These are phyloP conservation scores for Candolleomyces eurysporus DNA, from an alignment of 768 basidiomycete genomes.

Conservation along the genomic window DNA sequence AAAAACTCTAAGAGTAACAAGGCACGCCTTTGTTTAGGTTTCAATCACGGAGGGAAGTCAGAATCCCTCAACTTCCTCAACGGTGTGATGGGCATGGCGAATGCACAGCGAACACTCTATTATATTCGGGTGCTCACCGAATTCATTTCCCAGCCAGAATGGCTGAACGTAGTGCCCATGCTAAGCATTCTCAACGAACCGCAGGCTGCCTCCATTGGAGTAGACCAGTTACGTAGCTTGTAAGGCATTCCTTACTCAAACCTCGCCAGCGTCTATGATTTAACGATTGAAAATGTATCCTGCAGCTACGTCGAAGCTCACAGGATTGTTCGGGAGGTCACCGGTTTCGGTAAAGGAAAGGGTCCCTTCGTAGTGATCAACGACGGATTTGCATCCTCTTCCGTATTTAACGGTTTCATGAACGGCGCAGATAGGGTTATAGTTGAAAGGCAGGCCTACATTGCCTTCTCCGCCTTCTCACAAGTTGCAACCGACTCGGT, in stretches of 20 bases:
- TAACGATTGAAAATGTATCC: background rate
- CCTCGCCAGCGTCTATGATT: no score
- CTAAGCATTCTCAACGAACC: constrained; percentile 63
- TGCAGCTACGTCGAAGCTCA: constrained; percentile 44
- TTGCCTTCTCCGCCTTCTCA: constrained; percentile 56
- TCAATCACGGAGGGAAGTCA: constrained; percentile 57
- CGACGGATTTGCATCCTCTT: constrained; percentile 37
- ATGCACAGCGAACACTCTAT: constrained; percentile 71
- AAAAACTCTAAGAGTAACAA: background rate
- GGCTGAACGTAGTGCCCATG: constrained; percentile 45
- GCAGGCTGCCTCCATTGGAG: constrained; percentile 37
- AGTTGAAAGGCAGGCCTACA: constrained; percentile 69
- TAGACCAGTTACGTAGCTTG: constrained; percentile 51
- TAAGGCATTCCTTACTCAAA: constrained; percentile 44
- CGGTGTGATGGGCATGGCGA: constrained; percentile 79
- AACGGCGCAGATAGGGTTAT: constrained; percentile 58
- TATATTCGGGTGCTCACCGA: constrained; percentile 68
- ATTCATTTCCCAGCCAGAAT: constrained; percentile 68
- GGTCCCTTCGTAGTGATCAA: constrained; percentile 48
- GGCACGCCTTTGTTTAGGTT: constrained; percentile 29
- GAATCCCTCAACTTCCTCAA: constrained; percentile 58
- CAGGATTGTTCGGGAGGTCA: constrained; percentile 58
- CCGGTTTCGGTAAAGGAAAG: constrained; percentile 70
- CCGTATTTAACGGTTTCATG: constrained; percentile 47
- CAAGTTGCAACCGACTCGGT: constrained; percentile 24